Evolutionary conservation across 495 filamentous ascomycete species (phyloP).

Genomic region (Neurospora sp.): DNA sequence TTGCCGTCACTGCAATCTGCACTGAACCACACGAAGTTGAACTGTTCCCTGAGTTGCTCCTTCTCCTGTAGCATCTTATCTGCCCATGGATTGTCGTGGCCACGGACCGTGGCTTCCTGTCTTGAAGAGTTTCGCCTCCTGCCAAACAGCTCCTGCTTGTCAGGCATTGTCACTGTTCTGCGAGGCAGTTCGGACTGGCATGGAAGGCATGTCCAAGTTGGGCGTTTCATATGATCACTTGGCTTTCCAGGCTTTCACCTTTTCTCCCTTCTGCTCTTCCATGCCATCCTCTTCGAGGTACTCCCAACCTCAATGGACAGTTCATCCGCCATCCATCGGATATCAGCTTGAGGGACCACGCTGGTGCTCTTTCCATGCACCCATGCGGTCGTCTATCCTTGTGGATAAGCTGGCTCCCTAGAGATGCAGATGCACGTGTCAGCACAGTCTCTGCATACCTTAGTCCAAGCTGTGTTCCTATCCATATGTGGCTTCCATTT

Average conservation of each 20-base stretch:
- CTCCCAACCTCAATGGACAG: background rate
- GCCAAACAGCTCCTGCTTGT: background rate
- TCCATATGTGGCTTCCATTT: background rate
- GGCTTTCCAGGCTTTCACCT: background rate
- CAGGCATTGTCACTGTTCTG: background rate
- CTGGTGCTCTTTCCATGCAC: background rate
- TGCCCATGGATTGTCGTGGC: background rate
- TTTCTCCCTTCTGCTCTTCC: background rate
- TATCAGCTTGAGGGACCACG: background rate
- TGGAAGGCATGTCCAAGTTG: background rate
- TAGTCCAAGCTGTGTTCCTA: background rate
- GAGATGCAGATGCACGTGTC: background rate
- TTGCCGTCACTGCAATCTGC: background rate
- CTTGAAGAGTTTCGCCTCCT: background rate
- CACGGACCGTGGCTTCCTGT: background rate
- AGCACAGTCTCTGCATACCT: background rate
- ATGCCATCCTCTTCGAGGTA: no score
- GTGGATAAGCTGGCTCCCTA: background rate
- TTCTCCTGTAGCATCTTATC: background rate
- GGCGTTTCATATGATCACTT: background rate
- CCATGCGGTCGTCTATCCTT: background rate
- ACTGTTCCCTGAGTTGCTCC: background rate
- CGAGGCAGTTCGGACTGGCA: background rate
- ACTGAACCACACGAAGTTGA: background rate
- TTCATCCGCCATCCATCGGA: background rate